A percentile compares a stretch with the other conserved stretches of the same genome.
These are phyloP conservation scores for Wickerhamiella bombiphila DNA, from an alignment of 805 yeast genomes.

Conservation along the genomic window DNA sequence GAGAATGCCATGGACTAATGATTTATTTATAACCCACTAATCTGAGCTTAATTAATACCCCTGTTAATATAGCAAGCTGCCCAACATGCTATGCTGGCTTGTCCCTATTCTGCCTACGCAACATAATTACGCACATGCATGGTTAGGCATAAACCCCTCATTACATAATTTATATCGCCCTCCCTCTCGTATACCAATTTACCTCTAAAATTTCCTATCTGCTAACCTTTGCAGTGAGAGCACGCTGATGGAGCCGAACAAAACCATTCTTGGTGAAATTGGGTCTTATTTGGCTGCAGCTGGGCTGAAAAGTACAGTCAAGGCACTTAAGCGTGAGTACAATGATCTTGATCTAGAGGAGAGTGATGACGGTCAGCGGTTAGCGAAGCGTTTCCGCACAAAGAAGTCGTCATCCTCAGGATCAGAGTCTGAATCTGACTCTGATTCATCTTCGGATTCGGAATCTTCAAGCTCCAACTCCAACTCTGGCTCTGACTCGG, in stretches of 20 bases:
- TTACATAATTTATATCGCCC: too few relatives aligned
- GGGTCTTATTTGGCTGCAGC: conserved; percentile 20
- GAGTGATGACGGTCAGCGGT: conserved; percentile 12
- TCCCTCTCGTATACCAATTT: too few relatives aligned
- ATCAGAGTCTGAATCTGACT: not conserved
- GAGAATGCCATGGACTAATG: too few relatives aligned
- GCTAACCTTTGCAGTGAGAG: too few relatives aligned
- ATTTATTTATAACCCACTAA: too few relatives aligned
- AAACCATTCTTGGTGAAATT: conserved; percentile 20
- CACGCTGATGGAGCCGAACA: conserved; percentile 10
- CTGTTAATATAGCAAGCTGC: too few relatives aligned
- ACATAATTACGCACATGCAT: too few relatives aligned
- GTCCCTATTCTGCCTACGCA: too few relatives aligned
- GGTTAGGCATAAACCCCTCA: too few relatives aligned
- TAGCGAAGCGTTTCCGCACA: conserved; percentile 16
- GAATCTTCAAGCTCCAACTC: not conserved
- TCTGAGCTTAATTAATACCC: too few relatives aligned
- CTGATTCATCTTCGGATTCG: not conserved
- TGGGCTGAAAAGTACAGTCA: conserved; percentile 22
- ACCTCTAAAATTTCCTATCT: too few relatives aligned
- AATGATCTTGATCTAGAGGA: conserved; percentile 17
- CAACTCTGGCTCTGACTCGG: not conserved
- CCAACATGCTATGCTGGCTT: too few relatives aligned
- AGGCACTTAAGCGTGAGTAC: conserved; percentile 20
- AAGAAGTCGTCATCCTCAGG: conserved; percentile 3